phyloP scores from a whole-genome alignment of 208 protist genomes.

The Tritrichomonas musculus region DNA sequence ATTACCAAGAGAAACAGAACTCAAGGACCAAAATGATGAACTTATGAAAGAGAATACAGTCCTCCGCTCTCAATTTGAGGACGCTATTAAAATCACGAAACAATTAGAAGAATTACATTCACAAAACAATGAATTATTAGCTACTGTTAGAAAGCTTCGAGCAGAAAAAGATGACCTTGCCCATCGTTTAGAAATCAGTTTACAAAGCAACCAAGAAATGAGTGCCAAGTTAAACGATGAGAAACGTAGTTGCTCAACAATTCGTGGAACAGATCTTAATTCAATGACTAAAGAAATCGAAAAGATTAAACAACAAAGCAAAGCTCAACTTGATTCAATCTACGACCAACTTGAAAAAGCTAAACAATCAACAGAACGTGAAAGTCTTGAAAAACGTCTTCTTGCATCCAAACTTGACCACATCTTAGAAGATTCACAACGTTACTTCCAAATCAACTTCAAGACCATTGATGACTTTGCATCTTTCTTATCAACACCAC shows the following conservation, averaged over 20 bases:
- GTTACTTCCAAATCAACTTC: not conserved
- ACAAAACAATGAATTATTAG: not conserved
- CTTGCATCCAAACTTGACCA: not conserved
- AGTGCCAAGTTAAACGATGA: not conserved
- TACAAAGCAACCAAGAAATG: not conserved
- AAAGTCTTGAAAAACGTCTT: not conserved
- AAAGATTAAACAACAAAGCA: not conserved
- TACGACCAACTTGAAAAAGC: not conserved
- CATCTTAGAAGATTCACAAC: not conserved
- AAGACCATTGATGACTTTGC: not conserved
- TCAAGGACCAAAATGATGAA: not conserved
- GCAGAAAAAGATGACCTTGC: not conserved
- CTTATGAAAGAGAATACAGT: not conserved
- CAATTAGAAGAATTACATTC: constrained; percentile 3
- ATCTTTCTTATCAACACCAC: not conserved
- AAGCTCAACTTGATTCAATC: not conserved
- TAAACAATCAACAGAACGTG: not conserved
- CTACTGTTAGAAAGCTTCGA: not conserved
- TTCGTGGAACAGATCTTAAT: not conserved
- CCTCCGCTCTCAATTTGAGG: not conserved
- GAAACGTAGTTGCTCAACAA: not conserved
- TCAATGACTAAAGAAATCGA: not conserved
- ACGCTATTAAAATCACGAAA: not conserved
- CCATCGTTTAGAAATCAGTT: not conserved
- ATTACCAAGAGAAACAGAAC: not conserved